These are phyloP conservation scores for Fraxinus sp. DNA, from an alignment of 305 asterid genomes.

Conservation along the genomic window DNA sequence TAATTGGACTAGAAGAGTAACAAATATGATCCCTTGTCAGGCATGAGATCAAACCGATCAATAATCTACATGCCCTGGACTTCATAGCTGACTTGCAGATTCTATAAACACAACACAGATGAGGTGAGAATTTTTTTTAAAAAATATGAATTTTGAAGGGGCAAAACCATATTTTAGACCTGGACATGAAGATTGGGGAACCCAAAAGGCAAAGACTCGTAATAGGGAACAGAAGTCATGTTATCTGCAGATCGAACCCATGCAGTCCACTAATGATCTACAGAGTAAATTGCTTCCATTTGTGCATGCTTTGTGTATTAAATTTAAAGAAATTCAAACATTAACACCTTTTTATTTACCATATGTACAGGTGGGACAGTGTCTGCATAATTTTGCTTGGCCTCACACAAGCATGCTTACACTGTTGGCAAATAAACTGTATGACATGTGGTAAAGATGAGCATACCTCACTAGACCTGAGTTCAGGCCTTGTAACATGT, in stretches of 20 bases:
- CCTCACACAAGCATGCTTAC: not conserved
- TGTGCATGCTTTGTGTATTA: not conserved
- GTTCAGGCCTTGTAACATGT: constrained; percentile 89
- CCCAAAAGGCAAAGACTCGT: not conserved
- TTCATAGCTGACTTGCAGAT: not conserved
- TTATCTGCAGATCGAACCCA: not conserved
- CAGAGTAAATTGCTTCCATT: not conserved
- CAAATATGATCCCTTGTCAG: not conserved
- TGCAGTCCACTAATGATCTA: not conserved
- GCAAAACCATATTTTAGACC: not conserved
- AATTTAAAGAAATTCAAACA: not conserved
- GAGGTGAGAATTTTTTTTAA: not conserved
- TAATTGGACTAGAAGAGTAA: not conserved
- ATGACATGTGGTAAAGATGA: not conserved
- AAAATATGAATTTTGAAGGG: not conserved
- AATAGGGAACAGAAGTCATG: not conserved
- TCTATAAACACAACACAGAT: not conserved
- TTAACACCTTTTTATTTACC: not conserved
- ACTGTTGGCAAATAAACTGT: not conserved
- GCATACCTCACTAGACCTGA: constrained; percentile 87
- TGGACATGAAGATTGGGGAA: not conserved
- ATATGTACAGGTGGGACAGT: not conserved
- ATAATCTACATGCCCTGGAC: not conserved
- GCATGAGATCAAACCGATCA: not conserved
- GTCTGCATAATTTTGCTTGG: not conserved